Base-by-base conservation (phyloP, 1,139 yeast species). In the Pichia sp. region DNA sequence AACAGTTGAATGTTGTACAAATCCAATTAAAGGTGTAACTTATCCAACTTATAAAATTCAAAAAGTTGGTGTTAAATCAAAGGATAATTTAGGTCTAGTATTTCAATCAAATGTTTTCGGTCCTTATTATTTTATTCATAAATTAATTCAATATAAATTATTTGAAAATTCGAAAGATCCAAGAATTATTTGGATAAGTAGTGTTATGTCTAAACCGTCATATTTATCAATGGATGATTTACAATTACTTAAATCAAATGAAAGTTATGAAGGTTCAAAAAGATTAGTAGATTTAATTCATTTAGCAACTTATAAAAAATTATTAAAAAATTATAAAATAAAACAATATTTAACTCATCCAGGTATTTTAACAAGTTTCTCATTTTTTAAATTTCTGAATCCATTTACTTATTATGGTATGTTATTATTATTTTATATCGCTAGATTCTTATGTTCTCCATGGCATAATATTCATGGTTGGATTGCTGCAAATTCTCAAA, bases 41-140 rank as follows among this genome's bases (percentile, higher is more conserved):
- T 83, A 81, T 53, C 95, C 95, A 7, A 79, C 81, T 1, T 90
- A 86, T 68, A 90, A 92, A 65, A 74, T 83, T 34, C 97, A 92
- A 68, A 73, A 76, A 51, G 73, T 77, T 3, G 96, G 97, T 2
- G 80, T 82, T 32, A 78, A 75, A 58, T 78, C 95, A 1, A 64
- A 60, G n/a, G 88, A 79, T 58, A 89, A 79, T 0, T 60, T 92
- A 72, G 97, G 98, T 1, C 69, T 86, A 36, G 90, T 89, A 5
- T 94, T 92, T 68, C 96, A 92, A 67, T 95, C 95, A 5, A 92
- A 92, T 63, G 96, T 90, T 11, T 86, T 94, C 67, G 96, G 96
- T 0, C 98, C 97, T 1, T 90, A 86, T 69, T 92, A 83, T 65
- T 70, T 92, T 47, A 70, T 86, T 40, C 86, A 83, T 57, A 79